Percentiles rank a stretch among this genome's conserved stretches.
phyloP scores from a whole-genome alignment of 164 flowering plant species.

The Magnolia sinica region DNA sequence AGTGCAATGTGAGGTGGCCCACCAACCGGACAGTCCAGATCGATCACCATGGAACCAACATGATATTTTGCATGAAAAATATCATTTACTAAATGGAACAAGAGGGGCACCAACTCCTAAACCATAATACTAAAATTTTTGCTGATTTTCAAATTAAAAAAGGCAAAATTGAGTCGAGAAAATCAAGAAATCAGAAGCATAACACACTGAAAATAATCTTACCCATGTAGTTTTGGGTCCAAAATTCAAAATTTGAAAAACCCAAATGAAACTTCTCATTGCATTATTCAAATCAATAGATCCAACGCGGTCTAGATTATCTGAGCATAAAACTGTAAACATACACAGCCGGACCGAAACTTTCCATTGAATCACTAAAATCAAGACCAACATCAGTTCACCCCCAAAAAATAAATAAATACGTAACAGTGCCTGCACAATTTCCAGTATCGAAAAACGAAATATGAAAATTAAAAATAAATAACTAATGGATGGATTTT shows the following conservation, averaged over 20 bases:
- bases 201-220: not conserved
- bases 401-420: too few species aligned
- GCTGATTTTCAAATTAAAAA: not conserved
- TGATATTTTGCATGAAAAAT: too few species aligned
- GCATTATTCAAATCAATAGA: not conserved
- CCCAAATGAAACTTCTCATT: not conserved
- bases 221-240: not conserved
- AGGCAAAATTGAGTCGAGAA: not conserved
- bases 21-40: too few species aligned
- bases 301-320: not conserved
- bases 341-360: not conserved
- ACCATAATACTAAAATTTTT: too few species aligned
- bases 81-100: not conserved
- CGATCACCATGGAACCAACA: too few species aligned
- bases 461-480: too few species aligned
- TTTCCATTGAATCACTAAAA: too few species aligned
- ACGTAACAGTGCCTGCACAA: too few species aligned
- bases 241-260: not conserved
- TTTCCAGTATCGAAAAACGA: not conserved
- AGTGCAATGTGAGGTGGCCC: too few species aligned
- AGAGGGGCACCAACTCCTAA: not conserved
- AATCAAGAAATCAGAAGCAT: not conserved
- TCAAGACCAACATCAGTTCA: too few species aligned
- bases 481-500: too few species aligned
- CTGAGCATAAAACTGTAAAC: not conserved